These are phyloP conservation scores for Tephrocybe sp. DNA, from an alignment of 768 basidiomycete species.

Conservation along the genomic window DNA sequence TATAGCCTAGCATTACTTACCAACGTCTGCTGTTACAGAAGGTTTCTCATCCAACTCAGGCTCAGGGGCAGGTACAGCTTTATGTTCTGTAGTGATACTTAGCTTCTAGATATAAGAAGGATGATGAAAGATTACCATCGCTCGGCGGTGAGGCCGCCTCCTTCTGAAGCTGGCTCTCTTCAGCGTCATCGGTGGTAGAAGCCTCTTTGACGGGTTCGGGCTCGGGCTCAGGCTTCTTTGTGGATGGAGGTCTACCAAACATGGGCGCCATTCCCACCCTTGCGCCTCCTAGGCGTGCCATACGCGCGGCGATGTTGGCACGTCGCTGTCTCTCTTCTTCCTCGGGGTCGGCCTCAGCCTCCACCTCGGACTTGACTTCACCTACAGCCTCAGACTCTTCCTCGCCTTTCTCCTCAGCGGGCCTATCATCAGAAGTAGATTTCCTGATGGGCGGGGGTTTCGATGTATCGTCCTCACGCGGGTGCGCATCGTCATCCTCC, in stretches of 20 bases:
- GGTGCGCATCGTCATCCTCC: constrained; percentile 38
- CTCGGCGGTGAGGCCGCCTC: not conserved
- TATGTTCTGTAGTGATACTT: constrained; percentile 8
- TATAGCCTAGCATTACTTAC: constrained; percentile 3
- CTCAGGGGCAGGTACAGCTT: constrained; percentile 1
- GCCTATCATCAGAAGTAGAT: constrained; percentile 18
- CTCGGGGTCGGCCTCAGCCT: constrained; percentile 44
- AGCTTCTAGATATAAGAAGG: not conserved
- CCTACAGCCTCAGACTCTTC: not conserved
- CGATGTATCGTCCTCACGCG: constrained; percentile 21
- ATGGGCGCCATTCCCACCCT: constrained; percentile 77
- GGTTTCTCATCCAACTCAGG: constrained; percentile 8
- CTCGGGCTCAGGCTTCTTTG: constrained; percentile 28
- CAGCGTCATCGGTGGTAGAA: constrained; percentile 1
- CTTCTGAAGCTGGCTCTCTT: constrained; percentile 9
- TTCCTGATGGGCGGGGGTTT: constrained; percentile 28
- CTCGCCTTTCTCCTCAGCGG: constrained; percentile 1
- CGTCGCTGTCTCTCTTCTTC: constrained; percentile 77
- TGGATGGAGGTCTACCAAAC: constrained; percentile 49
- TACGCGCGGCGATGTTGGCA: constrained; percentile 85
- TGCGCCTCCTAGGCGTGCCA: constrained; percentile 90
- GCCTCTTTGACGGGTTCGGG: constrained; percentile 23
- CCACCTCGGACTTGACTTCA: constrained; percentile 27
- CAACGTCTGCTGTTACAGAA: constrained; percentile 1
- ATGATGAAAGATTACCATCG: constrained; percentile 9